Evolutionary conservation across 1,139 yeast genomes (phyloP).

Genomic region (Geotrichum europaeum): DNA sequence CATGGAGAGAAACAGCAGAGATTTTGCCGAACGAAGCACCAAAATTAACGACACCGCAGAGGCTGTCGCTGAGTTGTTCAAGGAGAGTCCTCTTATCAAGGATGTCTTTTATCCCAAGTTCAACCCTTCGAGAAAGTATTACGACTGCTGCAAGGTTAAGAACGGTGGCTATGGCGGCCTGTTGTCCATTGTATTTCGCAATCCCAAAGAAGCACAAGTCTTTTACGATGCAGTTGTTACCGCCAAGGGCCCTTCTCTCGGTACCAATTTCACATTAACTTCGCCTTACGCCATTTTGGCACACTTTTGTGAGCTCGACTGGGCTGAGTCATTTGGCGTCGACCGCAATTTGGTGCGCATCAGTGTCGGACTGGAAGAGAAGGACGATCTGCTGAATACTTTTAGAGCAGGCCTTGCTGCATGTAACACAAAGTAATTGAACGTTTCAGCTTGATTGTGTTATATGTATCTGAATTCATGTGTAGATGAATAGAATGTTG

Average conservation of each 20-base stretch:
- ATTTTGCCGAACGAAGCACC: slow-evolving; percentile 63
- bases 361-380: slow-evolving; percentile 65
- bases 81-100: slow-evolving; percentile 41
- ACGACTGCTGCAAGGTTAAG: slow-evolving; percentile 58
- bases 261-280: slow-evolving; percentile 86
- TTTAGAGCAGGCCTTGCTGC: slow-evolving; percentile 33
- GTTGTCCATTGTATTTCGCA: slow-evolving; percentile 66
- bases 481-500: background rate
- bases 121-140: slow-evolving; percentile 50
- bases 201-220: slow-evolving; percentile 57
- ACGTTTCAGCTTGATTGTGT: background rate
- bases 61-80: slow-evolving; percentile 42
- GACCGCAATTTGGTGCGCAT: slow-evolving; percentile 74
- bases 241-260: slow-evolving; percentile 91
- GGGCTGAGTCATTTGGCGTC: slow-evolving; percentile 78
- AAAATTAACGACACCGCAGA: slow-evolving; percentile 64
- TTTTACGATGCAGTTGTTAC: slow-evolving; percentile 72
- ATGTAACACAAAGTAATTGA: background rate
- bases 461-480: background rate
- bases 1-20: slow-evolving; percentile 88
- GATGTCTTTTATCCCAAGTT: slow-evolving; percentile 67
- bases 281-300: slow-evolving; percentile 91
- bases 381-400: slow-evolving; percentile 38
- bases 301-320: slow-evolving; percentile 78
- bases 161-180: slow-evolving; percentile 93